Percentiles rank a stretch among this genome's conserved stretches.
Evolutionary conservation across 2,329 filamentous ascomycete species (phyloP).

Genomic region (Lecanicillium sp.): DNA sequence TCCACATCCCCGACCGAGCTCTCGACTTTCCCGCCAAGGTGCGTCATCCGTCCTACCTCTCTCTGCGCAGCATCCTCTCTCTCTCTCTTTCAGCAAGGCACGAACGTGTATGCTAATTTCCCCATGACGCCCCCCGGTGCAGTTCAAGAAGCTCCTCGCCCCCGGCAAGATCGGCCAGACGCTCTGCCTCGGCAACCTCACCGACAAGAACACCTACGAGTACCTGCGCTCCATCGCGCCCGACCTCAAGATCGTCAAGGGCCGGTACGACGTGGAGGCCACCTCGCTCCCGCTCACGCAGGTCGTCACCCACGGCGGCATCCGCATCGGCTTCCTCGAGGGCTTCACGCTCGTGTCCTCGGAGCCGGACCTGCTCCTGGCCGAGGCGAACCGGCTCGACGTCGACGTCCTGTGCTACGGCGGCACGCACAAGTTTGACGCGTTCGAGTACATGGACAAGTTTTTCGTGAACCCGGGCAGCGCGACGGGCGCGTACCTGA

Average conservation of each 20-base stretch:
- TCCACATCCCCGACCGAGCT: slow-evolving; percentile 89
- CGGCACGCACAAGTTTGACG: slow-evolving; percentile 62
- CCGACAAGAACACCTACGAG: slow-evolving; percentile 74
- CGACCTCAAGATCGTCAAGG: slow-evolving; percentile 64
- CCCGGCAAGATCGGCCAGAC: slow-evolving; percentile 80
- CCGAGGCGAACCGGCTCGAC: slow-evolving; percentile 62
- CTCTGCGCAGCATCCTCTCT: not conserved
- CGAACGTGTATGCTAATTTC: too few relatives aligned
- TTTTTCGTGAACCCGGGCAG: slow-evolving; percentile 66
- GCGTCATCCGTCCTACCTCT: slow-evolving; percentile 19
- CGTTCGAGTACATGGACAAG: slow-evolving; percentile 69
- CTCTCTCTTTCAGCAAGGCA: not conserved
- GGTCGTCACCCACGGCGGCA: slow-evolving; percentile 58
- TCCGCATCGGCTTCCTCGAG: slow-evolving; percentile 62
- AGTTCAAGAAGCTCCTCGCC: slow-evolving; percentile 83
- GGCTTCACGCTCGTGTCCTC: slow-evolving; percentile 62
- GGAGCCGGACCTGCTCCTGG: slow-evolving; percentile 60
- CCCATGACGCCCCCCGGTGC: slow-evolving; percentile 13
- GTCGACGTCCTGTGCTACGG: slow-evolving; percentile 66
- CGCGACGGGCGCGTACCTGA: slow-evolving; percentile 57
- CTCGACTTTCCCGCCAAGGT: slow-evolving; percentile 89
- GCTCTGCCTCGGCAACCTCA: slow-evolving; percentile 73
- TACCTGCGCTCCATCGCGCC: slow-evolving; percentile 70
- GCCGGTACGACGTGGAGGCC: slow-evolving; percentile 61
- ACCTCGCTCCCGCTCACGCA: slow-evolving; percentile 59